Evolutionary conservation across 306 rosid genomes (phyloP).

Genomic region (Quercus engelmannii): DNA sequence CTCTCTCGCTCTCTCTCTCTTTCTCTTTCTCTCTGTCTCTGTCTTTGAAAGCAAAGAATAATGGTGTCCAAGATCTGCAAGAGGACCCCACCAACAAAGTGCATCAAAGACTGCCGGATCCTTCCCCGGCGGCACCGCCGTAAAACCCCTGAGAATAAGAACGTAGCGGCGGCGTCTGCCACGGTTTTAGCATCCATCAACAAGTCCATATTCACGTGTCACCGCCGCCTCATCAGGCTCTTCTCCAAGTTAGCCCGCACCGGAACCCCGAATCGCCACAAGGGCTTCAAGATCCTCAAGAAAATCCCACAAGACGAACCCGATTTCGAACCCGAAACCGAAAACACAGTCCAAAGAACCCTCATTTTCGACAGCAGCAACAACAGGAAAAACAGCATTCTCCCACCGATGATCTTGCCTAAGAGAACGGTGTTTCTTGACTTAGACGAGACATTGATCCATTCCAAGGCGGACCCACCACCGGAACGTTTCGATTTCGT

Average conservation of each 20-base stretch:
- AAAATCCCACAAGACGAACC: constrained; percentile 14
- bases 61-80: constrained; percentile 73
- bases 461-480: constrained; percentile 50
- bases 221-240: constrained; percentile 71
- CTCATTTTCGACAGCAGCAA: constrained; percentile 30
- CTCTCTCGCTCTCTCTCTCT: neutral
- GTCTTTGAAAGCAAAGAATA: neutral
- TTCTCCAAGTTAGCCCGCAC: constrained; percentile 56
- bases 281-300: constrained; percentile 57
- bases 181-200: constrained; percentile 51
- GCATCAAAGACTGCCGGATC: constrained; percentile 45
- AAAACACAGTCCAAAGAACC: constrained; percentile 25
- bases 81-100: constrained; percentile 51
- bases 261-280: constrained; percentile 40
- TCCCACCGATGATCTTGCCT: constrained; percentile 32
- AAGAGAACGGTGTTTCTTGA: constrained; percentile 67
- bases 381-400: neutral
- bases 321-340: neutral
- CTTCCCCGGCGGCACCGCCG: constrained; percentile 47
- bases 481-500: constrained; percentile 67
- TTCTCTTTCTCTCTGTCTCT: neutral
- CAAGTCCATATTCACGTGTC: constrained; percentile 44
- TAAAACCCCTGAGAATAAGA: constrained; percentile 52
- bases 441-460: constrained; percentile 81
- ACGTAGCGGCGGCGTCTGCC: constrained; percentile 39